Conservation (phyloP, 1,139 yeast genomes). For the Meyerozyma athensensis region DNA sequence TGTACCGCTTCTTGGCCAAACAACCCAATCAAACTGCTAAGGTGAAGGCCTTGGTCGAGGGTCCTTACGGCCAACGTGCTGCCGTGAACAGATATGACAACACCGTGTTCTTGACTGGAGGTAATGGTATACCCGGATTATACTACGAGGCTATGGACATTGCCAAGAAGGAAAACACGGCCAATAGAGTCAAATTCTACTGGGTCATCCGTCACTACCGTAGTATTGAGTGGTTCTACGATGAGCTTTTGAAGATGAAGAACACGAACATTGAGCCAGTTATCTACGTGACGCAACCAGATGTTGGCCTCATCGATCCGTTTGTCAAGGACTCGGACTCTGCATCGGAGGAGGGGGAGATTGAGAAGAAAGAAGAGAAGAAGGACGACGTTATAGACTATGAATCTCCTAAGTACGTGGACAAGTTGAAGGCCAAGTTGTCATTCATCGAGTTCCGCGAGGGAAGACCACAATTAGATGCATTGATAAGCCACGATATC, state of each 20-base stretch:
- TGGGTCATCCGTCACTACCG: conserved; percentile 38
- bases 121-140: conserved; percentile 66
- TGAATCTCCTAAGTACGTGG: neutral
- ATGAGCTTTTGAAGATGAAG: conserved; percentile 30
- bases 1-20: conserved; percentile 35
- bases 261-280: conserved; percentile 21
- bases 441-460: conserved; percentile 38
- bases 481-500: conserved; percentile 33
- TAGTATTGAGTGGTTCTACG: conserved; percentile 48
- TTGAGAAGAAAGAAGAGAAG: conserved; percentile 2
- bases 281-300: conserved; percentile 35
- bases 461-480: conserved; percentile 42
- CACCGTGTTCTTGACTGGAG: conserved; percentile 56
- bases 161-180: conserved; percentile 11
- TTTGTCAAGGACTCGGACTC: conserved; percentile 2
- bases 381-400: neutral
- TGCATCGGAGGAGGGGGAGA: conserved; percentile 2
- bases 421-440: conserved; percentile 16
- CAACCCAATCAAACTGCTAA: conserved; percentile 40
- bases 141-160: conserved; percentile 29
- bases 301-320: conserved; percentile 6
- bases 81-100: conserved; percentile 48
- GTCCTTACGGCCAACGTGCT: conserved; percentile 35
- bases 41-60: conserved; percentile 34
- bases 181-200: conserved; percentile 20